These are phyloP conservation scores for Chrysanthemum makinoi DNA, from an alignment of 129 eudicot species.

Conservation along the genomic window DNA sequence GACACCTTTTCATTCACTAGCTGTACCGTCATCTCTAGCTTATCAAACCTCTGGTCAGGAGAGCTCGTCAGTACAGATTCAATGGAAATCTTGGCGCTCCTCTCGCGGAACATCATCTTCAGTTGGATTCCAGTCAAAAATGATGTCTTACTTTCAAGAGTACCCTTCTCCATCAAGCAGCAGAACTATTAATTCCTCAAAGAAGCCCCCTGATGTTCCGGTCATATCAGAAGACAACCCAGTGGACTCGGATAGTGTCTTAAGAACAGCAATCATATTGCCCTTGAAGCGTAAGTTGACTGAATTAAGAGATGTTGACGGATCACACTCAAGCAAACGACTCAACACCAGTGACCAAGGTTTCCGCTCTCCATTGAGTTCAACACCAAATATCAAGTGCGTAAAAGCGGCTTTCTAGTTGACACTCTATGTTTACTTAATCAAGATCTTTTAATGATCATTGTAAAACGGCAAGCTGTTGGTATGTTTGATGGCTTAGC, in stretches of 20 bases:
- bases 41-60: slow-evolving; percentile 75
- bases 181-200: slow-evolving; percentile 35
- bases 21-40: slow-evolving; percentile 74
- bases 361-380: slow-evolving; percentile 52
- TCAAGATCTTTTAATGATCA: slow-evolving; percentile 53
- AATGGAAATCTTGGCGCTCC: slow-evolving; percentile 81
- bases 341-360: slow-evolving; percentile 53
- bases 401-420: slow-evolving; percentile 43
- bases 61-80: slow-evolving; percentile 52
- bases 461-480: slow-evolving; percentile 30
- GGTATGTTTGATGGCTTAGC: slow-evolving; percentile 37
- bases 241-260: slow-evolving; percentile 44
- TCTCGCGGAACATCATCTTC: slow-evolving; percentile 51
- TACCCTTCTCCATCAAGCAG: slow-evolving; percentile 36
- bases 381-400: slow-evolving; percentile 50
- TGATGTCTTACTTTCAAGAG: slow-evolving; percentile 42
- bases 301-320: slow-evolving; percentile 57
- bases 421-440: slow-evolving; percentile 42
- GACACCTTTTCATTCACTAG: slow-evolving; percentile 74
- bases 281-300: slow-evolving; percentile 80
- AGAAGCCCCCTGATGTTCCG: slow-evolving; percentile 36
- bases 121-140: slow-evolving; percentile 38
- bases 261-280: slow-evolving; percentile 72
- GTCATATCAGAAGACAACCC: slow-evolving; percentile 50
- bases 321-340: slow-evolving; percentile 47